Percentiles rank a stretch among this genome's conserved stretches.
Conservation (phyloP, 345 rosid species). For the Raphanus sativus region DNA sequence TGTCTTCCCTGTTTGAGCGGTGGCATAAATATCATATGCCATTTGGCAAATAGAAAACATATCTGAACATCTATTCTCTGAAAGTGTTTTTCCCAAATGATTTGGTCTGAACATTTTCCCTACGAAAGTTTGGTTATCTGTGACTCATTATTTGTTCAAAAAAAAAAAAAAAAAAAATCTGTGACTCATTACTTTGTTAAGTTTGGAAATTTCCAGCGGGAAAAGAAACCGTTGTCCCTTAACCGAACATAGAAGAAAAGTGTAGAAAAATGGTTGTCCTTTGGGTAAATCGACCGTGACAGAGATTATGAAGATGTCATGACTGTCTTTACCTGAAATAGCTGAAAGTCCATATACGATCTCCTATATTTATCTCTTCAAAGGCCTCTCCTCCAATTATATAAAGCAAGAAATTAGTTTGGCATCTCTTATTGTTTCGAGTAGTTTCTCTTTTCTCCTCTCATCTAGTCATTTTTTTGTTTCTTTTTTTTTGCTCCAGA, state of each 20-base stretch:
- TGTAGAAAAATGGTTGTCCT: slow-evolving; percentile 10
- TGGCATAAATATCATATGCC: not conserved
- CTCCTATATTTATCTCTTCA: not conserved
- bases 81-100: not conserved
- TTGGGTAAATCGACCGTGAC: slow-evolving; percentile 11
- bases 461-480: not conserved
- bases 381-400: not conserved
- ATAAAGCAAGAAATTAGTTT: not conserved
- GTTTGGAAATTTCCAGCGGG: not conserved
- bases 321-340: slow-evolving; percentile 26
- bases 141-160: too few species aligned
- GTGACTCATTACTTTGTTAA: not conserved
- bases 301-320: slow-evolving; percentile 19
- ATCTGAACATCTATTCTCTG: slow-evolving; percentile 13
- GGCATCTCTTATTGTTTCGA: slow-evolving; percentile 6
- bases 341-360: not conserved
- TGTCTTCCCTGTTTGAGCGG: not conserved
- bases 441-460: slow-evolving; percentile 13
- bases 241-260: slow-evolving; percentile 16
- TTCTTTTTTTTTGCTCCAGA: not conserved
- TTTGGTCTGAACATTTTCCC: not conserved
- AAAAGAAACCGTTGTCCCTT: not conserved
- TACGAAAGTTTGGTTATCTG: too few species aligned
- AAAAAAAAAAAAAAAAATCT: too few species aligned
- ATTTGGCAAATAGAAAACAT: slow-evolving; percentile 20